Conservation (phyloP, 768 basidiomycete species). For the Xanthoconium purpureum region DNA sequence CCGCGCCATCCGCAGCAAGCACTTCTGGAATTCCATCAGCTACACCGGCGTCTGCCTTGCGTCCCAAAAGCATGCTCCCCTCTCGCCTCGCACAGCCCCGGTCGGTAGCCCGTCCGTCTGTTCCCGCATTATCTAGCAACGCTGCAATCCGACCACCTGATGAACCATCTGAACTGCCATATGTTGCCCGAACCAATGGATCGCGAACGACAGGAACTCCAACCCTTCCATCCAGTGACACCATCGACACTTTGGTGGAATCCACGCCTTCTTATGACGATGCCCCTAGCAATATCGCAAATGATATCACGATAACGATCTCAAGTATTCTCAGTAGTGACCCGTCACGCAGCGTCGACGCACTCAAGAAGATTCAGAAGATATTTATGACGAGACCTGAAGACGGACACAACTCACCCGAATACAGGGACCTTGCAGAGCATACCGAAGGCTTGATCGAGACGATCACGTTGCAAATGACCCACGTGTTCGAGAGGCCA, state of each 20-base stretch:
- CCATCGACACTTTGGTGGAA: slow-evolving; percentile 35
- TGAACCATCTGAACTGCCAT: slow-evolving; percentile 32
- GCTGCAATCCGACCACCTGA: slow-evolving; percentile 21
- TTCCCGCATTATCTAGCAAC: slow-evolving; percentile 21
- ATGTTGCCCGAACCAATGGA: slow-evolving; percentile 21
- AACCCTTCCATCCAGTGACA: slow-evolving; percentile 20
- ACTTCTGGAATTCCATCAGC: slow-evolving; percentile 30
- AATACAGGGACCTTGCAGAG: slow-evolving; percentile 76
- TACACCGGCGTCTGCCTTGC: slow-evolving; percentile 39
- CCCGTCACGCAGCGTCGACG: slow-evolving; percentile 82
- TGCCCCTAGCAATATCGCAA: slow-evolving; percentile 25
- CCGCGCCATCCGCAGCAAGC: slow-evolving; percentile 6
- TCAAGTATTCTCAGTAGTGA: slow-evolving; percentile 89
- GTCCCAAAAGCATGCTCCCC: slow-evolving; percentile 69
- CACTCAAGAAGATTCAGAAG: slow-evolving; percentile 89
- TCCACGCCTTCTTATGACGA: slow-evolving; percentile 25
- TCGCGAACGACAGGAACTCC: slow-evolving; percentile 12
- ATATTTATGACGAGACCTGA: slow-evolving; percentile 77
- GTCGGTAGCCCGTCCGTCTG: slow-evolving; percentile 35
- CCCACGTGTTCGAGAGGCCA: slow-evolving; percentile 83
- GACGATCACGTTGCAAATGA: slow-evolving; percentile 88
- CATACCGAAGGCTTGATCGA: slow-evolving; percentile 84
- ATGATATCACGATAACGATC: slow-evolving; percentile 77
- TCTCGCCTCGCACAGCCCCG: slow-evolving; percentile 72
- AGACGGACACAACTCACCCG: slow-evolving; percentile 60